Conservation (phyloP, 176 grass and related monocot species). For the Triticum dicoccoides region DNA sequence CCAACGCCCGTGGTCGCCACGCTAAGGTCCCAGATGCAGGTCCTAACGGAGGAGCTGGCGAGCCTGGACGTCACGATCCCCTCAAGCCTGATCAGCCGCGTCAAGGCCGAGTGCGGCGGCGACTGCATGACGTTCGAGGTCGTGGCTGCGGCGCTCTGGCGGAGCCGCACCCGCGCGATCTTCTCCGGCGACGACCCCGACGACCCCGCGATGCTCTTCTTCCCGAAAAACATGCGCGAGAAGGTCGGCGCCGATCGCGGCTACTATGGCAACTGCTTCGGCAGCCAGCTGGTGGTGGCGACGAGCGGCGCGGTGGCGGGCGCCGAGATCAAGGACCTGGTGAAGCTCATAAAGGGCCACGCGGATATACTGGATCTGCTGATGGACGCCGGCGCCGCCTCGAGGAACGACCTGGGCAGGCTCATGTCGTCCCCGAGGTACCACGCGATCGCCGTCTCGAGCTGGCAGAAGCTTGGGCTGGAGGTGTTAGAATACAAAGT, state of each 20-base stretch:
- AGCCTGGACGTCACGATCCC: slow-evolving; percentile 4
- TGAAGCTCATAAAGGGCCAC: slow-evolving; percentile 25
- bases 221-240: slow-evolving; percentile 16
- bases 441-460: background rate
- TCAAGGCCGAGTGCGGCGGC: background rate
- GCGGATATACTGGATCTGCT: background rate
- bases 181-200: background rate
- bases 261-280: slow-evolving; percentile 38
- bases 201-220: background rate
- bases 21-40: background rate
- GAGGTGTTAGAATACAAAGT: too few species aligned
- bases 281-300: background rate
- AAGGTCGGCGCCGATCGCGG: background rate
- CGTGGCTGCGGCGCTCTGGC: slow-evolving; percentile 19
- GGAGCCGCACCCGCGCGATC: slow-evolving; percentile 6
- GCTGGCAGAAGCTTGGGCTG: background rate
- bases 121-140: slow-evolving; percentile 23
- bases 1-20: background rate
- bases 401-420: background rate
- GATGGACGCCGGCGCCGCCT: background rate
- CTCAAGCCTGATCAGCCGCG: background rate
- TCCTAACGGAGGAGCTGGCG: too few species aligned
- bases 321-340: background rate
- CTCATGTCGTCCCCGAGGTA: background rate
- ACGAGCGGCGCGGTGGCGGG: background rate